Conservation (phyloP, 345 rosid species). For the Fremontodendron californicum region DNA sequence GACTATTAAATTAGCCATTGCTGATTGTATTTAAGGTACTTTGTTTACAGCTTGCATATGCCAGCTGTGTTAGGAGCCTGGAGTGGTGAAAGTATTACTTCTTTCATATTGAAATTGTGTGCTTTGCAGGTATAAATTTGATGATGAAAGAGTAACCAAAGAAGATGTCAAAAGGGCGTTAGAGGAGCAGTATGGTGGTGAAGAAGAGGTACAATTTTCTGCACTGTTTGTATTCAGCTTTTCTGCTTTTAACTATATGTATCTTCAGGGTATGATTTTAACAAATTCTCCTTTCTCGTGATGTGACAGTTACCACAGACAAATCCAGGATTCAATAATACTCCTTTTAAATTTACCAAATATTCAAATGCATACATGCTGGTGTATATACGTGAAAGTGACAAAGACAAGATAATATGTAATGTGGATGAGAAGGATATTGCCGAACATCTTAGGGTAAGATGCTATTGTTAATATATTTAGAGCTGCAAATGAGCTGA, state of each 20-base stretch:
- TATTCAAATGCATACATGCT: slow-evolving; percentile 99
- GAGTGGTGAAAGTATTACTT: not conserved
- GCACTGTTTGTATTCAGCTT: not conserved
- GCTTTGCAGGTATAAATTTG: slow-evolving; percentile 86
- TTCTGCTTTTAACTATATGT: slow-evolving; percentile 1
- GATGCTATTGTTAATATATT: slow-evolving; percentile 25
- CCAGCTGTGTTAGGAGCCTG: not conserved
- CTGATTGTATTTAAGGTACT: not conserved
- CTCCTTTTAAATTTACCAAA: slow-evolving; percentile 87
- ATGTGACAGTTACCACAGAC: slow-evolving; percentile 74
- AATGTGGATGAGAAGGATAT: slow-evolving; percentile 97
- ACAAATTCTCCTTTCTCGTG: slow-evolving; percentile 20
- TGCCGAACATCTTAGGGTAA: slow-evolving; percentile 92
- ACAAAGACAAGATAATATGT: slow-evolving; percentile 93
- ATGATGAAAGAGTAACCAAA: slow-evolving; percentile 95
- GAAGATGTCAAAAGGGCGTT: slow-evolving; percentile 89
- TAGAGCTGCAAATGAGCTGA: not conserved
- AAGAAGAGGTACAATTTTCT: slow-evolving; percentile 67
- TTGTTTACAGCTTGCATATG: not conserved
- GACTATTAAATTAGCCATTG: not conserved
- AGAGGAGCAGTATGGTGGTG: slow-evolving; percentile 99
- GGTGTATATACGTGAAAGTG: slow-evolving; percentile 94
- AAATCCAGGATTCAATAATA: slow-evolving; percentile 91
- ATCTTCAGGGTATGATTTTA: slow-evolving; percentile 17
- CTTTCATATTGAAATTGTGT: not conserved